A percentile compares a stretch with the other conserved stretches of the same genome.
These are phyloP conservation scores for Circinella minor DNA, from an alignment of 371 early-diverging fungal species.

Conservation along the genomic window DNA sequence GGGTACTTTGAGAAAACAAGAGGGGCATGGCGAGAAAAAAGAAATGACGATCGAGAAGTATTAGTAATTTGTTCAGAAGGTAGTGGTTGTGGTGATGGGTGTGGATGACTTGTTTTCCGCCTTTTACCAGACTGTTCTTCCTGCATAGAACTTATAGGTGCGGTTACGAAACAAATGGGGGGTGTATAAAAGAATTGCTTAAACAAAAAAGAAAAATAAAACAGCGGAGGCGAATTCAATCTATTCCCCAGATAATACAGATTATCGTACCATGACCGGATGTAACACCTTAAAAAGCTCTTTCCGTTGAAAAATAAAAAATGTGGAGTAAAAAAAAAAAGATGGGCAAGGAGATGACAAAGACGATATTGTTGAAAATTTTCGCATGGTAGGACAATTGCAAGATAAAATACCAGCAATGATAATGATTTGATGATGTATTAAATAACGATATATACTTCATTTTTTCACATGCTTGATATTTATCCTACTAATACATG, in stretches of 20 bases:
- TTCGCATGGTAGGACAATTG: neutral
- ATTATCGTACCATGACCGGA: neutral
- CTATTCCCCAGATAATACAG: neutral
- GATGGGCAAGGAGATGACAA: neutral
- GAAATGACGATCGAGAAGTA: neutral
- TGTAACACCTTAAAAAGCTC: no score
- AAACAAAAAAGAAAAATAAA: neutral
- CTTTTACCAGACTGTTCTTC: slow-evolving; percentile 9
- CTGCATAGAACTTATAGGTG: neutral
- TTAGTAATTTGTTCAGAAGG: neutral
- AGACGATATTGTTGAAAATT: slow-evolving; percentile 2
- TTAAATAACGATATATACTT: neutral
- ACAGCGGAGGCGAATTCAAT: no score
- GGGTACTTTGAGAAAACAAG: slow-evolving; percentile 9
- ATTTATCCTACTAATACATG: neutral
- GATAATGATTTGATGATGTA: neutral
- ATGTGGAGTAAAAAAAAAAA: neutral
- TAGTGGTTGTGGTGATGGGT: no score
- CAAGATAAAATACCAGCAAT: neutral
- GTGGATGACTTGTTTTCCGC: slow-evolving; percentile 9
- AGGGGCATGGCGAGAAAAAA: slow-evolving; percentile 6
- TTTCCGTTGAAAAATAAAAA: neutral
- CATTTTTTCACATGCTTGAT: slow-evolving; percentile 4
- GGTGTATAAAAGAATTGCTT: neutral
- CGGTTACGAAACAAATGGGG: neutral